Evolutionary conservation across 2,329 filamentous ascomycete species (phyloP).

Genomic region (Calonectria fujianensis): DNA sequence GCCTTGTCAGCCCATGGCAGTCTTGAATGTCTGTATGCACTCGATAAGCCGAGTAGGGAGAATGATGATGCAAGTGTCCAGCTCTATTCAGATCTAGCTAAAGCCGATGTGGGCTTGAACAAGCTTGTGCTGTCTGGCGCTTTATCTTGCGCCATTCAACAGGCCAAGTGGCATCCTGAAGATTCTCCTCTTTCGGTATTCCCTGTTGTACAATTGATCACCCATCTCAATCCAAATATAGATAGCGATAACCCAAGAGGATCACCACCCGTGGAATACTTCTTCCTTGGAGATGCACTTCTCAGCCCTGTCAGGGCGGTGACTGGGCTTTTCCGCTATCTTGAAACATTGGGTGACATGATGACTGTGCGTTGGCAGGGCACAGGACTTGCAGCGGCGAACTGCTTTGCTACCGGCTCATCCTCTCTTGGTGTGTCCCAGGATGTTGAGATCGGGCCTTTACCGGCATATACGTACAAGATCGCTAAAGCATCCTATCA

Average conservation of each 20-base stretch:
- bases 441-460: conserved; percentile 33
- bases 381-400: conserved; percentile 9
- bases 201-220: conserved; percentile 37
- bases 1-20: conserved; percentile 22
- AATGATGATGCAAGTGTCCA: neutral
- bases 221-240: neutral
- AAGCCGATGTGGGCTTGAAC: neutral
- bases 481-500: neutral
- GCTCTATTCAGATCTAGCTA: conserved; percentile 22
- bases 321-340: conserved; percentile 36
- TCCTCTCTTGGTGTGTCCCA: conserved; percentile 21
- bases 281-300: conserved; percentile 30
- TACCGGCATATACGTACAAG: conserved; percentile 27
- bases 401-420: conserved; percentile 31
- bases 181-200: neutral
- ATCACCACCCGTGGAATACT: conserved; percentile 10
- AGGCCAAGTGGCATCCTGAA: conserved; percentile 16
- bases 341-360: neutral
- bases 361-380: neutral
- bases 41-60: conserved; percentile 17
- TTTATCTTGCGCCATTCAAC: conserved; percentile 28
- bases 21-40: conserved; percentile 30
- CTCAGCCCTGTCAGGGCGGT: conserved; percentile 24
- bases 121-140: conserved; percentile 33
- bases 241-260: neutral